Evolutionary conservation across 805 yeast genomes (phyloP).

Genomic region (Clavispora vitiphila): DNA sequence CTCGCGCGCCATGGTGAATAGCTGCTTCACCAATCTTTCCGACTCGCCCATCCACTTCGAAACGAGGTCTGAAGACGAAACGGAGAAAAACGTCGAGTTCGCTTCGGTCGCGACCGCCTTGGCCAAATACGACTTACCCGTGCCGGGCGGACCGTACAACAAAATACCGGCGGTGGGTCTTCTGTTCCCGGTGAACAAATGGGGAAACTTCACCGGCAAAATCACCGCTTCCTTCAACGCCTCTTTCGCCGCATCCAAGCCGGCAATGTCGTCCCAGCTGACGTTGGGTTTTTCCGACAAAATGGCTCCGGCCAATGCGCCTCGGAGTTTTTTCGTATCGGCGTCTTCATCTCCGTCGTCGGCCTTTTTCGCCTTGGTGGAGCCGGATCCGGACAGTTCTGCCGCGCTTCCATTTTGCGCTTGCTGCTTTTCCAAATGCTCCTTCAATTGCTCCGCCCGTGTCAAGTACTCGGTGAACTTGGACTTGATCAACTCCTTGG

Average conservation of each 20-base stretch:
- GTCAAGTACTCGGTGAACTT: conserved; percentile 88
- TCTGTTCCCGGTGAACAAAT: conserved; percentile 88
- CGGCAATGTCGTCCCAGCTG: conserved; percentile 94
- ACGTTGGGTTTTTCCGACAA: conserved; percentile 89
- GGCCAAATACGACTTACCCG: conserved; percentile 95
- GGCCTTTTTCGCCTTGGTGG: conserved; percentile 52
- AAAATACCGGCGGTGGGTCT: conserved; percentile 90
- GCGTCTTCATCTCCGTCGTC: conserved; percentile 62
- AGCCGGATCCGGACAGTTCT: conserved; percentile 51
- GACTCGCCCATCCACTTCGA: conserved; percentile 99
- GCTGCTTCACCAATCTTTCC: conserved; percentile 90
- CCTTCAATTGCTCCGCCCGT: conserved; percentile 91
- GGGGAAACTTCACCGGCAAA: conserved; percentile 93
- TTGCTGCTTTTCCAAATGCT: conserved; percentile 67
- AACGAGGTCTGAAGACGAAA: conserved; percentile 92
- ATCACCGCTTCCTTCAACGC: conserved; percentile 97
- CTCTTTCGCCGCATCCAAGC: conserved; percentile 91
- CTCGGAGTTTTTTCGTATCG: conserved; percentile 83
- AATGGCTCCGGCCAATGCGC: conserved; percentile 89
- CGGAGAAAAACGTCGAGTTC: conserved; percentile 92
- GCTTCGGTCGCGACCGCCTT: conserved; percentile 99
- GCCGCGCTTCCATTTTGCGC: conserved; percentile 39
- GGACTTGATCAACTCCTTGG: conserved; percentile 82
- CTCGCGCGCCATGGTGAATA: conserved; percentile 94
- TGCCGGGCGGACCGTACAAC: conserved; percentile 74